Evolutionary conservation across 2,329 filamentous ascomycete species (phyloP), one percentile per base, ranked within the genome.

Genomic region (Biscogniauxia mediterranea): DNA sequence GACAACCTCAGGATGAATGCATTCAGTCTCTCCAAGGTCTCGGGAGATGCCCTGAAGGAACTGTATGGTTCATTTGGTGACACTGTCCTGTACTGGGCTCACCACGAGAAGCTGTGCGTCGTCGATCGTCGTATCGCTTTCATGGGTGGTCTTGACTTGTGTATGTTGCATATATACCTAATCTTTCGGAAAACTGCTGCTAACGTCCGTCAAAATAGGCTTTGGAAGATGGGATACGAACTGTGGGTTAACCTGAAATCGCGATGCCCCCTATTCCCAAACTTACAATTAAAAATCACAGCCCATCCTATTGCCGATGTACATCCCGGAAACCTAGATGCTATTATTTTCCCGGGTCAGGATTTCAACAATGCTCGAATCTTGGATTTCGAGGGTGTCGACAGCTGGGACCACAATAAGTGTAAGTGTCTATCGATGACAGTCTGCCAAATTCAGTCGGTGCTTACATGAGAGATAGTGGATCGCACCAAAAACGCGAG

Each of bases 321-420:
- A 15, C 93, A 97, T 72, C 92, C 92, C 0, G 86, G 85, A 2
- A 85, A 96, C 73, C 73, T 96, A 23, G 86, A 92, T 61, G 80
- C 85, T 25, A 92, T 91, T 52, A 76, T 97, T 11, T 97, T 94
- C 75, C 91, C 92, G 0, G 93, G 93, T 0, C 93, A 97, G 72
- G 93, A 97, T 70, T 97, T 91, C 79, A 97, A 97, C 78, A 96
- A 97, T 68, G 92, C 92, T 23, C 83, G 88, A 56, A 87, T 96
- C 38, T 90, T 90, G 73, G 93, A 95, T 74, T 94, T 95, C 74
- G 82, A 87, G 53, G 86, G 92, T 68, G 90, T 94, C 21, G 77
- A 84, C 20, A 84, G 95, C 64, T 96, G 89, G 86, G 85, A 94
- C 64, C 85, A 93, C 64, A 97, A 97, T 75, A 92, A 96, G 72